These are phyloP conservation scores for Bromus sterilis DNA, from an alignment of 176 grass and related monocot species.

Conservation along the genomic window DNA sequence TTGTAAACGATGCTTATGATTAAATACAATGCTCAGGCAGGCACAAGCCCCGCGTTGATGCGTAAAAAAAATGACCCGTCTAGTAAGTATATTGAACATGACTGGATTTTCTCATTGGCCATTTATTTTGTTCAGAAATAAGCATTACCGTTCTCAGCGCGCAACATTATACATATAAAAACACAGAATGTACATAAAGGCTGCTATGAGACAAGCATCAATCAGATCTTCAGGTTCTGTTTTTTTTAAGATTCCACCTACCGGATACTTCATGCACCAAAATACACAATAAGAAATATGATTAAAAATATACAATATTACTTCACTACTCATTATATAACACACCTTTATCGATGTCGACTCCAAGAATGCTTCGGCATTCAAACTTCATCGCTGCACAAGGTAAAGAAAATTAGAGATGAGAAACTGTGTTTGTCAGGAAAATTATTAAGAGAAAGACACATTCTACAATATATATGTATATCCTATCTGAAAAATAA, in stretches of 20 bases:
- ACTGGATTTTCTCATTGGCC: background rate
- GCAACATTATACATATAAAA: background rate
- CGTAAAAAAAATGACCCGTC: no score
- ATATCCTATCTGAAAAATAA: no score
- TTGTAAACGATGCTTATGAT: no score
- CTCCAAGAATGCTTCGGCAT: conserved; percentile 81
- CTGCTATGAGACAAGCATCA: background rate
- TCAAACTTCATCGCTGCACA: conserved; percentile 75
- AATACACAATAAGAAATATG: background rate
- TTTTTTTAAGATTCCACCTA: background rate
- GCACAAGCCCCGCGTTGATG: no score
- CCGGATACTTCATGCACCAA: background rate
- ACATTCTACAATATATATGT: background rate
- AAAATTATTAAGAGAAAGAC: background rate
- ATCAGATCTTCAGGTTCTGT: background rate
- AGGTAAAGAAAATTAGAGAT: conserved; percentile 20
- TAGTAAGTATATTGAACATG: background rate
- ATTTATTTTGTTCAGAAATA: background rate
- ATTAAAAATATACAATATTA: background rate
- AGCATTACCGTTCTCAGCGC: background rate
- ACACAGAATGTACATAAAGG: background rate
- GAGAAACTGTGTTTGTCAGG: background rate
- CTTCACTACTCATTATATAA: background rate
- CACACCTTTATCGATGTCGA: conserved; percentile 84
- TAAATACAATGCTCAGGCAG: no score